Percentiles rank a stretch among this genome's conserved stretches.
These are phyloP conservation scores for Domatiomyces catenatus DNA, from an alignment of 2,329 filamentous ascomycete species.

Conservation along the genomic window DNA sequence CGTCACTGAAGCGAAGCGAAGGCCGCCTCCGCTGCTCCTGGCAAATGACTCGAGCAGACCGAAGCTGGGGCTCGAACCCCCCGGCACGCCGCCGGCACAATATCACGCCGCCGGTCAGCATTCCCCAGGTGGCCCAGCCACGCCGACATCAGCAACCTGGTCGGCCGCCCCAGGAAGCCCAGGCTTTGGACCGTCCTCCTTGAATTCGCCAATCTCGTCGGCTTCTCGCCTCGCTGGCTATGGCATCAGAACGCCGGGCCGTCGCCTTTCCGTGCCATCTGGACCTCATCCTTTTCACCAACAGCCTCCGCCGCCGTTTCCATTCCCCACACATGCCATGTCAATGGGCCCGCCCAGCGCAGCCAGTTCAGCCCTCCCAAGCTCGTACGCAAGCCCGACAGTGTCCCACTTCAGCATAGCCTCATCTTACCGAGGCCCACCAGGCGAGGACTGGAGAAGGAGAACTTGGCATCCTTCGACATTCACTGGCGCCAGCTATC, in stretches of 20 bases:
- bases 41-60: conserved; percentile 53
- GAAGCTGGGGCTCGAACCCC: conserved; percentile 53
- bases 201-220: conserved; percentile 57
- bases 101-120: conserved; percentile 50
- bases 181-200: conserved; percentile 45
- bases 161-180: conserved; percentile 64
- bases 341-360: conserved; percentile 42
- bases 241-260: conserved; percentile 50
- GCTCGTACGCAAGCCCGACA: conserved; percentile 52
- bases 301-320: conserved; percentile 9
- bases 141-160: conserved; percentile 70
- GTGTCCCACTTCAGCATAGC: conserved; percentile 44
- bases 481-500: conserved; percentile 45
- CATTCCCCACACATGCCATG: conserved; percentile 20
- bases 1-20: conserved; percentile 48
- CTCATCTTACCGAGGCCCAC: conserved; percentile 22
- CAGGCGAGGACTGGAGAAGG: conserved; percentile 64
- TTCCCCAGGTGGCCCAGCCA: conserved; percentile 61
- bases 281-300: conserved; percentile 58
- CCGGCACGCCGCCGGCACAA: conserved; percentile 47
- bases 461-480: conserved; percentile 75
- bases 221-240: conserved; percentile 60
- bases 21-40: conserved; percentile 64
- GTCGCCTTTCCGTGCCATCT: conserved; percentile 71
- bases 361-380: conserved; percentile 41